Base-by-base conservation (phyloP, 139 green algal genomes). In the Volvox reticuliferus region DNA sequence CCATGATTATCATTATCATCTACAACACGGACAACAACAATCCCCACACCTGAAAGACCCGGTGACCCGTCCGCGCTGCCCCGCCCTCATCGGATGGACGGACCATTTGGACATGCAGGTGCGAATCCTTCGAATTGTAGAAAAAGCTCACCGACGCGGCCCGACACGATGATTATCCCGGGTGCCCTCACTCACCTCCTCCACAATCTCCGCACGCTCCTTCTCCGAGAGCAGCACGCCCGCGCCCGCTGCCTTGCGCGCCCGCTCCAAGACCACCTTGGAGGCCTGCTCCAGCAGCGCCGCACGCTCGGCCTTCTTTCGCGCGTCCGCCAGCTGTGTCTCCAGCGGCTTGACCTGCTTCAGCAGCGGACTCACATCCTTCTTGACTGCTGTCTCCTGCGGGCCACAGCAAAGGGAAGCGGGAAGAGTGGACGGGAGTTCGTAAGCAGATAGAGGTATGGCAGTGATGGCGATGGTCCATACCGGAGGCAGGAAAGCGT, bases 261-360 rank as follows among this genome's bases (percentile, higher is more conserved):
- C 86, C 44, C 73, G 86, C 55, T 90, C 86, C 75, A 90, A 61
- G n/a, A 90, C 86, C 86, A 90, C 75, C 86, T 90, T 90, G 86
- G 73, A 19, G 0, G 86, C 86, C 30, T 16, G 0, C 86, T 90
- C 86, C 73, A 84, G 50, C 73, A 77, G 73, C 55, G 75, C 86
- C 0, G 86, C 86, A 32, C 26, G 22, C 73, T 83, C 86, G 21
- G 86, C 86, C 30, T 65, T 65, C 50, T 35, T 65, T 0, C 24
- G 20, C 12, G 86, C 86, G 0, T 62, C 86, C 1, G 30, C 86
- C 73, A 90, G 86, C 73, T 71, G 37, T 19, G 61, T 36, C 75
- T 90, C 86, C 86, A 84, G 55, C 35, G 86, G 65, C 75, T 44
- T 77, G 32, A 28, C 75, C 55, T 85, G 22, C 55, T 63, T 63